Conservation (phyloP, 371 early-diverging fungal genomes). For the Mortierella sp. region DNA sequence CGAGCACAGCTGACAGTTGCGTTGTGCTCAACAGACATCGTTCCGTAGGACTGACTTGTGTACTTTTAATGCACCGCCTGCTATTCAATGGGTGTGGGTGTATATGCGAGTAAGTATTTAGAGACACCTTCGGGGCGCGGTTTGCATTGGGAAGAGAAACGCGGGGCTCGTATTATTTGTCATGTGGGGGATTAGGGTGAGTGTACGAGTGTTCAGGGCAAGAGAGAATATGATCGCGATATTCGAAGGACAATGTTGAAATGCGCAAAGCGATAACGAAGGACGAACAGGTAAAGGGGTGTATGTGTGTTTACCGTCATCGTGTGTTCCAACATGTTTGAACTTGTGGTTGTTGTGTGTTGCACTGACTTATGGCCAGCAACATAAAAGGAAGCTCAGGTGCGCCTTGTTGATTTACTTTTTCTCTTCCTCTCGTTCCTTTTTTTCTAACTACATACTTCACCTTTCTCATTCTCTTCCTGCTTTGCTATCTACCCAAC, state of each 20-base stretch:
- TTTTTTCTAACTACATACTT: too few relatives aligned
- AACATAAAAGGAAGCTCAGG: background rate
- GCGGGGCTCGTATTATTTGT: background rate
- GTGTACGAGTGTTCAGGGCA: conserved; percentile 2
- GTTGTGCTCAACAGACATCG: background rate
- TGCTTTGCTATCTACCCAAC: background rate
- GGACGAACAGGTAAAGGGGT: background rate
- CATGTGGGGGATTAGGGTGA: background rate
- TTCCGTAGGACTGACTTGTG: background rate
- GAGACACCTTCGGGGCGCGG: background rate
- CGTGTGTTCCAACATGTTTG: too few relatives aligned
- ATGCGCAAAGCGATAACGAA: background rate
- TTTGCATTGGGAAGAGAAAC: background rate
- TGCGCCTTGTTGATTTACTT: background rate
- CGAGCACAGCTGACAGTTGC: background rate
- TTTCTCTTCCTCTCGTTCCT: background rate
- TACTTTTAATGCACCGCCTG: background rate
- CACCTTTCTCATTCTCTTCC: background rate
- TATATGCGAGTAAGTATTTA: background rate
- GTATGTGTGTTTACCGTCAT: too few relatives aligned
- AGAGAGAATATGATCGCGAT: background rate
- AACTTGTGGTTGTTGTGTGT: too few relatives aligned
- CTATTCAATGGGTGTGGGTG: background rate
- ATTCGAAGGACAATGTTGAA: too few relatives aligned
- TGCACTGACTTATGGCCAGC: too few relatives aligned